Percentiles rank a stretch among this genome's conserved stretches.
These are phyloP conservation scores for Arthrobotrys sphaeroides DNA, from an alignment of 2,329 filamentous ascomycete species.

Conservation along the genomic window DNA sequence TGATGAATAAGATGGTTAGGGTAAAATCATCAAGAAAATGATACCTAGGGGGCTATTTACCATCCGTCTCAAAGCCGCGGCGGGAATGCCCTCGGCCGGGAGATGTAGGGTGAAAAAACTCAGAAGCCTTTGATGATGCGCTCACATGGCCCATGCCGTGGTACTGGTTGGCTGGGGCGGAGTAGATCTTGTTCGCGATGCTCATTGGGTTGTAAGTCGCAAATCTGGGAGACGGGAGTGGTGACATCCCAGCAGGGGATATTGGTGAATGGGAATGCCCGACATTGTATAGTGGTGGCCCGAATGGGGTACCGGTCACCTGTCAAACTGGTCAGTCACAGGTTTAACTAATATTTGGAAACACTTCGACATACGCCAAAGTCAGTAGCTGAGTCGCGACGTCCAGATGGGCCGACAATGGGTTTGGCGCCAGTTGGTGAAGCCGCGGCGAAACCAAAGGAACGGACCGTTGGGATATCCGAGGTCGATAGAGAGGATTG, in stretches of 20 bases:
- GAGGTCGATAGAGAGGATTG: slow-evolving; percentile 90
- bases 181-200: slow-evolving; percentile 55
- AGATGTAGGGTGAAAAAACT: slow-evolving; percentile 41
- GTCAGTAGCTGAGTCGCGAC: slow-evolving; percentile 55
- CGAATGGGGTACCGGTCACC: slow-evolving; percentile 53
- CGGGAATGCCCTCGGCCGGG: slow-evolving; percentile 53
- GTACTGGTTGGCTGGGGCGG: slow-evolving; percentile 55
- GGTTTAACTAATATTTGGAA: not conserved
- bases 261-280: slow-evolving; percentile 53
- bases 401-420: slow-evolving; percentile 54
- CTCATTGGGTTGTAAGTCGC: slow-evolving; percentile 57
- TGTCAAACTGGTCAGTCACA: not conserved
- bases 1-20: slow-evolving; percentile 55
- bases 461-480: slow-evolving; percentile 87
- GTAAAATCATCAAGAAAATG: slow-evolving; percentile 58
- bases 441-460: slow-evolving; percentile 66
- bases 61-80: slow-evolving; percentile 37
- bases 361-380: slow-evolving; percentile 48
- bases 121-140: slow-evolving; percentile 22
- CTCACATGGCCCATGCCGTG: slow-evolving; percentile 54
- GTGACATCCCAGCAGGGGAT: slow-evolving; percentile 56
- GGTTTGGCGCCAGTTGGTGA: slow-evolving; percentile 59
- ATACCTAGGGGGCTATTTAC: not conserved
- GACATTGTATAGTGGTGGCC: slow-evolving; percentile 56
- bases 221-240: slow-evolving; percentile 57